These are phyloP conservation scores for Fusarium neocosmosporiellum DNA, from an alignment of 2,329 filamentous ascomycete species.

Conservation along the genomic window DNA sequence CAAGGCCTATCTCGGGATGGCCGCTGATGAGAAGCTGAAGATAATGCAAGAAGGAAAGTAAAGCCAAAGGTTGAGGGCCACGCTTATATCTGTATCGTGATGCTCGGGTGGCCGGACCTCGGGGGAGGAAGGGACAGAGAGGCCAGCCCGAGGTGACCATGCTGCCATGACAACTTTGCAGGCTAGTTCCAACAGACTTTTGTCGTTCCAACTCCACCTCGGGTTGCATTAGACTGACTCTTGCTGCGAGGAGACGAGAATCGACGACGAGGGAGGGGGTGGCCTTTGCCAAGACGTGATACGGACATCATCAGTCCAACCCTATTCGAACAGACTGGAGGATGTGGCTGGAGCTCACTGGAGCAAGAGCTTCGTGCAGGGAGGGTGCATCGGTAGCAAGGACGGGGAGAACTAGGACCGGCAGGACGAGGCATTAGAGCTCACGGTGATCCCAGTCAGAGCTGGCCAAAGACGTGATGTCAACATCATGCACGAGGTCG, in stretches of 20 bases:
- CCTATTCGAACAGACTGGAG: slow-evolving; percentile 23
- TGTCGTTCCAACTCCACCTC: slow-evolving; percentile 33
- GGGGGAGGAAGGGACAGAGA: slow-evolving; percentile 6
- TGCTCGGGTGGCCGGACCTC: slow-evolving; percentile 5
- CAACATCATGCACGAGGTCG: slow-evolving; percentile 41
- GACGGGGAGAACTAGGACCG: slow-evolving; percentile 19
- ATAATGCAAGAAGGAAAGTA: slow-evolving; percentile 25
- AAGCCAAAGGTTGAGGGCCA: slow-evolving; percentile 17
- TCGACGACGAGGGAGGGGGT: slow-evolving; percentile 33
- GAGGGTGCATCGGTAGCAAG: slow-evolving; percentile 20
- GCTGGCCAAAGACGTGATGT: slow-evolving; percentile 31
- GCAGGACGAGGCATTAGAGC: slow-evolving; percentile 17
- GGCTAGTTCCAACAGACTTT: slow-evolving; percentile 28
- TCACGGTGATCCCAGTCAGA: slow-evolving; percentile 5
- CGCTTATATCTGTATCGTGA: slow-evolving; percentile 40
- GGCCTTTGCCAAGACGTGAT: slow-evolving; percentile 40
- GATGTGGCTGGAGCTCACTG: slow-evolving; percentile 46
- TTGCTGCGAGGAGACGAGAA: slow-evolving; percentile 36
- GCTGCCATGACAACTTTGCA: slow-evolving; percentile 36
- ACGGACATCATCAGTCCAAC: slow-evolving; percentile 38
- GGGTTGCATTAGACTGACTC: slow-evolving; percentile 36
- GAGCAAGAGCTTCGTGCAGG: slow-evolving; percentile 38
- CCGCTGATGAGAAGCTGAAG: slow-evolving; percentile 25
- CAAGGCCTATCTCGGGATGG: slow-evolving; percentile 19
- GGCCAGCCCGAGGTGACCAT: slow-evolving; percentile 27